A percentile compares a stretch with the other conserved stretches of the same genome.
phyloP scores from a whole-genome alignment of 78 protist genomes.

The Monosiga brevicollis region DNA sequence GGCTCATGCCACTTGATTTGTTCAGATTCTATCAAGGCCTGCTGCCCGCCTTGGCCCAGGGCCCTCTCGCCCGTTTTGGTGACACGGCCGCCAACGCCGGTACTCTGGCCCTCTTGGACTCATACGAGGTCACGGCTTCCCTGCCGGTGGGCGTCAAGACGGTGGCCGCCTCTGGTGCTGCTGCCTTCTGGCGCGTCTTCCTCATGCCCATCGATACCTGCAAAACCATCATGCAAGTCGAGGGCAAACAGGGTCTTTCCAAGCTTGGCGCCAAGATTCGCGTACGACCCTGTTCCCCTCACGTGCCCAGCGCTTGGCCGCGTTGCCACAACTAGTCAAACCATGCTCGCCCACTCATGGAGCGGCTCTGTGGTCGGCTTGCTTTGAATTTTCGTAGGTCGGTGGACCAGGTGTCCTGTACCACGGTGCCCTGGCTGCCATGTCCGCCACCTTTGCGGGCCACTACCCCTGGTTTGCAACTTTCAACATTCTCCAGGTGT shows the following conservation, averaged over 20 bases:
- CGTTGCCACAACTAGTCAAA: no score
- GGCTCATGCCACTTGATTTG: no score
- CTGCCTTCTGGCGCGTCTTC: slow-evolving; percentile 56
- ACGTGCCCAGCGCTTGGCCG: neutral
- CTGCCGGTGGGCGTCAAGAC: slow-evolving; percentile 63
- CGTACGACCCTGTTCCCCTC: neutral
- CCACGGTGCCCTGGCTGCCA: slow-evolving; percentile 55
- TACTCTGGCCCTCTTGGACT: slow-evolving; percentile 52
- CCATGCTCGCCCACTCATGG: no score
- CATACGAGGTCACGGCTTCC: slow-evolving; percentile 26
- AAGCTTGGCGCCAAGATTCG: neutral
- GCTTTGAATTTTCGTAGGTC: no score
- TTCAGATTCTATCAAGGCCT: slow-evolving; percentile 62
- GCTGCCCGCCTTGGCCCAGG: slow-evolving; percentile 55
- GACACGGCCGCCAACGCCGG: slow-evolving; percentile 81
- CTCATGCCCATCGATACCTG: slow-evolving; percentile 68
- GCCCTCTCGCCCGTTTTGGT: slow-evolving; percentile 50
- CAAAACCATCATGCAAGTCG: slow-evolving; percentile 57
- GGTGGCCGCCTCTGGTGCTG: slow-evolving; percentile 44
- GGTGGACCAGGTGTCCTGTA: slow-evolving; percentile 41
- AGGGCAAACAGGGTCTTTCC: slow-evolving; percentile 32
- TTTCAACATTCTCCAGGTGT: slow-evolving; percentile 46
- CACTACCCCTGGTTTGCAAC: slow-evolving; percentile 75
- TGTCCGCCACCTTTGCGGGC: slow-evolving; percentile 37
- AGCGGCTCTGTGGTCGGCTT: no score